These are phyloP conservation scores for Echinosphaeria canescens DNA, from an alignment of 2,329 filamentous ascomycete species.

Conservation along the genomic window DNA sequence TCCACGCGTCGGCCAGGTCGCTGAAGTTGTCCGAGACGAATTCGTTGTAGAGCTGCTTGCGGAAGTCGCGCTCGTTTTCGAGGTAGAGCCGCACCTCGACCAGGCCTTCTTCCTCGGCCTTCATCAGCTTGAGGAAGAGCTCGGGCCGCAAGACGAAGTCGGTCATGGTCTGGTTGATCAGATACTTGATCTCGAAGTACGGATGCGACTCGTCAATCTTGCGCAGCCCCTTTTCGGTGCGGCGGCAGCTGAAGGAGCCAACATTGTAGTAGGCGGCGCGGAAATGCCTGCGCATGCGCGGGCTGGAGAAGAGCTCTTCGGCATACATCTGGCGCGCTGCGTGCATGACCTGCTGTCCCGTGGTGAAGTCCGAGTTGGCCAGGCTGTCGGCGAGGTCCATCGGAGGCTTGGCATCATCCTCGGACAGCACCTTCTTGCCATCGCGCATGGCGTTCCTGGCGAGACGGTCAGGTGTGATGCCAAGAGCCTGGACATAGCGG, in stretches of 20 bases:
- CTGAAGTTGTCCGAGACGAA: conserved; percentile 94
- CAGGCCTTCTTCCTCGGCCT: conserved; percentile 83
- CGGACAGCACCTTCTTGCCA: conserved; percentile 60
- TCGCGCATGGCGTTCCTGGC: conserved; percentile 68
- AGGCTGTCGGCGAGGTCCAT: conserved; percentile 74
- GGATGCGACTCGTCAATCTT: conserved; percentile 90
- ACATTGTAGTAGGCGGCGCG: conserved; percentile 65
- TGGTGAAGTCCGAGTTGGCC: conserved; percentile 51
- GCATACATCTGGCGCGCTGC: conserved; percentile 76
- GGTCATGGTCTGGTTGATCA: conserved; percentile 68
- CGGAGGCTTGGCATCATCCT: conserved; percentile 62
- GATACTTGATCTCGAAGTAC: conserved; percentile 96
- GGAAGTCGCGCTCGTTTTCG: conserved; percentile 56
- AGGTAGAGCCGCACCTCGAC: conserved; percentile 69
- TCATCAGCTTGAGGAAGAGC: conserved; percentile 90
- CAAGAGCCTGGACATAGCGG: conserved; percentile 69
- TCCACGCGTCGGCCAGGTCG: conserved; percentile 89
- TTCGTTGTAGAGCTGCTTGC: conserved; percentile 53
- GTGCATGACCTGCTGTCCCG: conserved; percentile 51
- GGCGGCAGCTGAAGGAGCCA: conserved; percentile 66
- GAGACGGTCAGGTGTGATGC: conserved; percentile 73
- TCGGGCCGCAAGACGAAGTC: conserved; percentile 72
- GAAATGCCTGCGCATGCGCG: conserved; percentile 75
- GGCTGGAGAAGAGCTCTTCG: conserved; percentile 75
- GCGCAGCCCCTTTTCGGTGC: conserved; percentile 84